phyloP scores from a whole-genome alignment of 2,329 filamentous ascomycete species.

The Claviceps sp. region DNA sequence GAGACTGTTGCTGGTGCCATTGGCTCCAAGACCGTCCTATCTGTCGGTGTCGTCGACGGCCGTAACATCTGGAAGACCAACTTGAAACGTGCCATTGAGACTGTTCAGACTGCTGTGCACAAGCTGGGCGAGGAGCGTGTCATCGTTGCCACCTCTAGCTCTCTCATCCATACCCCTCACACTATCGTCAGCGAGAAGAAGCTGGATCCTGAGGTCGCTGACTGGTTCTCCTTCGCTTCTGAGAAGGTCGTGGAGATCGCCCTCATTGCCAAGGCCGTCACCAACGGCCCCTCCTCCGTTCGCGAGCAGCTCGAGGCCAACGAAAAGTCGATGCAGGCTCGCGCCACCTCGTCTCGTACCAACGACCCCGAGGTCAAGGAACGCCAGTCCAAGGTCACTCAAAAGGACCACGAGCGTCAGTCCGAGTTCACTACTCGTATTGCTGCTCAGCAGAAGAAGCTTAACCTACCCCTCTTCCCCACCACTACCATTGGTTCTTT shows the following conservation, averaged over 20 bases:
- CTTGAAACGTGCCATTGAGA: constrained; percentile 89
- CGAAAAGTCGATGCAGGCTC: constrained; percentile 83
- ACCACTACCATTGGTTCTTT: constrained; percentile 99
- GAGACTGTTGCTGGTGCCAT: constrained; percentile 71
- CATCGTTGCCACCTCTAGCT: constrained; percentile 92
- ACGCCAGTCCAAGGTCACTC: constrained; percentile 75
- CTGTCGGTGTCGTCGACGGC: constrained; percentile 91
- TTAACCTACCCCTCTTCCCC: constrained; percentile 92
- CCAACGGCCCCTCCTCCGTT: constrained; percentile 77
- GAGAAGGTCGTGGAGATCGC: constrained; percentile 90
- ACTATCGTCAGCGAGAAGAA: constrained; percentile 98
- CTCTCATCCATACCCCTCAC: constrained; percentile 96
- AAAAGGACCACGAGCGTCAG: constrained; percentile 82
- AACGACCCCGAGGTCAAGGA: constrained; percentile 98
- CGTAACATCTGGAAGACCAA: constrained; percentile 99
- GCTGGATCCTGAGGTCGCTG: constrained; percentile 79
- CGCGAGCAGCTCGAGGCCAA: constrained; percentile 88
- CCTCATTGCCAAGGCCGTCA: constrained; percentile 92
- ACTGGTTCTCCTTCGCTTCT: constrained; percentile 97
- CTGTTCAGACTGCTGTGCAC: constrained; percentile 78
- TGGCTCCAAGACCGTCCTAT: constrained; percentile 79
- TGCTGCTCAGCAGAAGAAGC: constrained; percentile 75
- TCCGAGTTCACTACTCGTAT: constrained; percentile 78
- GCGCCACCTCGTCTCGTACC: constrained; percentile 83
- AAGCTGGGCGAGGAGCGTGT: constrained; percentile 95